These are phyloP conservation scores for Striga asiatica DNA, from an alignment of 257 asterid genomes.

Conservation along the genomic window DNA sequence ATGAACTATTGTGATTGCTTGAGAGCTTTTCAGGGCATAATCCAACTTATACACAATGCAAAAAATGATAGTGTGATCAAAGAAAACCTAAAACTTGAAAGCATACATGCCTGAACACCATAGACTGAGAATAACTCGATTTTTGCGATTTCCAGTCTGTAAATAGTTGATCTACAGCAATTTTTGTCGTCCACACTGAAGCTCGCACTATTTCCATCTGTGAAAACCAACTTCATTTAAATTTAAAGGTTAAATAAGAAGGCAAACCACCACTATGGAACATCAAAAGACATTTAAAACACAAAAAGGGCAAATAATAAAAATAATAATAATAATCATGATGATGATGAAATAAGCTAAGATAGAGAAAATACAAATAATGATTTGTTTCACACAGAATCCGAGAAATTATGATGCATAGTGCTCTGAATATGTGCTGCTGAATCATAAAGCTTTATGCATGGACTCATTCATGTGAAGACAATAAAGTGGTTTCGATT, in stretches of 20 bases:
- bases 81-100: conserved; percentile 1
- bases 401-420: no score
- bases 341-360: no score
- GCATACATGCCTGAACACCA: conserved; percentile 62
- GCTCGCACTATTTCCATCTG: conserved; percentile 46
- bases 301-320: neutral
- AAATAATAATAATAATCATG: no score
- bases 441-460: no score
- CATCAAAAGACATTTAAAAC: conserved; percentile 4
- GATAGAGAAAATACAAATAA: no score
- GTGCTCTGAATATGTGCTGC: no score
- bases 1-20: neutral
- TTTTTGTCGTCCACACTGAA: conserved; percentile 29
- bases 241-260: conserved; percentile 14
- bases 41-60: neutral
- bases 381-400: no score
- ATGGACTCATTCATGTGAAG: no score
- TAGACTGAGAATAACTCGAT: conserved; percentile 59
- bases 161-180: conserved; percentile 43
- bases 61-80: conserved; percentile 8
- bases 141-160: conserved; percentile 55
- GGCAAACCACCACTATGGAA: conserved; percentile 12
- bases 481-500: no score
- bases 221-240: conserved; percentile 18
- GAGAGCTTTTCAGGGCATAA: neutral